phyloP scores from a whole-genome alignment of 1,139 yeast species.

The Geotrichum fermentans region DNA sequence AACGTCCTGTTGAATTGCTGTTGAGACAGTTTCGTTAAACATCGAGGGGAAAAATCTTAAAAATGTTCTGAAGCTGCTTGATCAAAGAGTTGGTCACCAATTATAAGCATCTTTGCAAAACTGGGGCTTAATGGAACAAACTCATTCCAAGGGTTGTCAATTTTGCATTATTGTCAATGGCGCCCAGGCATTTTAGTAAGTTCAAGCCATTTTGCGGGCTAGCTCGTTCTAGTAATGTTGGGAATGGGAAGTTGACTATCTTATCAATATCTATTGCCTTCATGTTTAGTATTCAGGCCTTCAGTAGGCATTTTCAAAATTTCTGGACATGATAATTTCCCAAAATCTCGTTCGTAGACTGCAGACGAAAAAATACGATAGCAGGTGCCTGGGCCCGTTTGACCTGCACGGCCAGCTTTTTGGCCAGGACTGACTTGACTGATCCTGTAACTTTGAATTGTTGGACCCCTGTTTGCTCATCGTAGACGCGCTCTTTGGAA shows the following conservation, averaged over 20 bases:
- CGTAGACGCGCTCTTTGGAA: constrained; percentile 78
- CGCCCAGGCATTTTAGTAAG: constrained; percentile 70
- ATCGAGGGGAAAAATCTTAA: too few relatives aligned
- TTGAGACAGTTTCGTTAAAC: too few relatives aligned
- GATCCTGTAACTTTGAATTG: constrained; percentile 87
- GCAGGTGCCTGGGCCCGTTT: constrained; percentile 99
- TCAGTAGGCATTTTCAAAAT: constrained; percentile 94
- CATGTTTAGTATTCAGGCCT: constrained; percentile 88
- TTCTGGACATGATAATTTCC: constrained; percentile 81
- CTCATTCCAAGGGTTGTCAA: constrained; percentile 76
- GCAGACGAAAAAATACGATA: constrained; percentile 94
- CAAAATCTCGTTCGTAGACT: constrained; percentile 79
- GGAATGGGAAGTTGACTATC: constrained; percentile 89
- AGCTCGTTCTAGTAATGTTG: constrained; percentile 77
- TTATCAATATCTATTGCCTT: constrained; percentile 95
- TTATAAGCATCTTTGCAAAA: constrained; percentile 80
- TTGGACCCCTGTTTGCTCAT: constrained; percentile 85
- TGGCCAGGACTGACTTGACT: constrained; percentile 95
- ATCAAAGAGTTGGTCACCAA: constrained; percentile 85
- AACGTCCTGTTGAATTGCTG: too few relatives aligned
- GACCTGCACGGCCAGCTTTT: constrained; percentile 96
- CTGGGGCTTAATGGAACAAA: constrained; percentile 95
- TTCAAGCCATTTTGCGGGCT: constrained; percentile 63
- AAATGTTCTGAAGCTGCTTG: too few relatives aligned
- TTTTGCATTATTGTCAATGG: constrained; percentile 50